phyloP scores from a whole-genome alignment of 2,329 filamentous ascomycete species.

The Diaporthe citri region DNA sequence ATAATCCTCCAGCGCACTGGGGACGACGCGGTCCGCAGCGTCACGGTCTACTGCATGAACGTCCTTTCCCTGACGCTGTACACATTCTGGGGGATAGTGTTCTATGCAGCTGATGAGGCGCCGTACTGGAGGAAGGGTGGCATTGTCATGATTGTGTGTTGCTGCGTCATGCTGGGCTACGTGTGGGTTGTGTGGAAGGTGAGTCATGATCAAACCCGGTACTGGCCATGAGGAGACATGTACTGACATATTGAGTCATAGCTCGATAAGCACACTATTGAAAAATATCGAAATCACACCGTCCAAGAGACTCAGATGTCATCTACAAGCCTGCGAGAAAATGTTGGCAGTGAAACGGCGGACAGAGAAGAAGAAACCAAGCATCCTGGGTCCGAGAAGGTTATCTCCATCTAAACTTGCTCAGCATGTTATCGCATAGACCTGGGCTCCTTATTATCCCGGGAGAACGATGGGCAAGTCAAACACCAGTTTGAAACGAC shows the following conservation, averaged over 20 bases:
- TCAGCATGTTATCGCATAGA: neutral
- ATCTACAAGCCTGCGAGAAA: neutral
- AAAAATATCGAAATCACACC: neutral
- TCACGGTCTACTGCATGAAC: conserved; percentile 57
- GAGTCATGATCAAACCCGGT: neutral
- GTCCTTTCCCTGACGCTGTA: conserved; percentile 54
- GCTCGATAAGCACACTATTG: neutral
- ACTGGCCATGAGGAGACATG: neutral
- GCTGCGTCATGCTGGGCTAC: neutral
- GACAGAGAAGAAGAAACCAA: neutral
- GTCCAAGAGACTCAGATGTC: neutral
- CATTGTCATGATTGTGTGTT: conserved; percentile 18
- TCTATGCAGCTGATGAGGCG: conserved; percentile 57
- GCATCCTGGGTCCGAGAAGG: neutral
- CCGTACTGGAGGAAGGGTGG: conserved; percentile 51
- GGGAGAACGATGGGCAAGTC: no score
- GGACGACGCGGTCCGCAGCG: conserved; percentile 55
- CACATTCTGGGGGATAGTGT: conserved; percentile 59
- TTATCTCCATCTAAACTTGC: neutral
- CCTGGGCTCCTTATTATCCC: no score
- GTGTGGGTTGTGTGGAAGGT: conserved; percentile 15
- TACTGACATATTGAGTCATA: neutral
- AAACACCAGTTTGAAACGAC: no score
- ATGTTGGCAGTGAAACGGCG: neutral
- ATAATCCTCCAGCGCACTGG: conserved; percentile 51